Conservation (phyloP, 768 basidiomycete genomes). For the Tephrocybe sp. region DNA sequence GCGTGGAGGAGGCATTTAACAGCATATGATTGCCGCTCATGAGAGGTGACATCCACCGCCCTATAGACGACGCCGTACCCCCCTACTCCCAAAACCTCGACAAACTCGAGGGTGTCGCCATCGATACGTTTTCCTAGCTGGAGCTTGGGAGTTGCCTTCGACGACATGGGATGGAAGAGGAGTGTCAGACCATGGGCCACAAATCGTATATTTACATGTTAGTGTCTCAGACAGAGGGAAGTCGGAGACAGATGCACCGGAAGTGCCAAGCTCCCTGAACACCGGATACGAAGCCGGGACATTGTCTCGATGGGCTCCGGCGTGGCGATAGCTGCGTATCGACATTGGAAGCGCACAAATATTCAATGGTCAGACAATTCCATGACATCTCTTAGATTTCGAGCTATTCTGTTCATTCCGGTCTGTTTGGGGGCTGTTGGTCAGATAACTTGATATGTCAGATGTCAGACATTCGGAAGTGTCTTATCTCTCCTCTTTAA, state of each 20-base stretch:
- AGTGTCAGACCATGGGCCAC: constrained; percentile 2
- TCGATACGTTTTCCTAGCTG: constrained; percentile 81
- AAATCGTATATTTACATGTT: background rate
- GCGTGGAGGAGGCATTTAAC: constrained; percentile 85
- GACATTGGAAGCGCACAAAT: too few species aligned
- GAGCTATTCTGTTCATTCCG: too few species aligned
- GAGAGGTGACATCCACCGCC: constrained; percentile 61
- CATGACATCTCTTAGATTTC: too few species aligned
- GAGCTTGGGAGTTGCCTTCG: constrained; percentile 33
- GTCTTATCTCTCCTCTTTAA: background rate
- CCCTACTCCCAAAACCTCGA: constrained; percentile 85
- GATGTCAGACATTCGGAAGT: background rate
- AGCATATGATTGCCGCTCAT: constrained; percentile 62
- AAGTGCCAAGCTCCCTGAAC: background rate
- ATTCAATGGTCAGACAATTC: too few species aligned
- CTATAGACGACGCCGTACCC: constrained; percentile 96
- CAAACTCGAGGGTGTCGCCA: constrained; percentile 75
- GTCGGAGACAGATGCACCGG: background rate
- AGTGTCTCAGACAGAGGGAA: constrained; percentile 3
- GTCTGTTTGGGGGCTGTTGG: too few species aligned
- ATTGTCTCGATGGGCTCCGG: too few species aligned
- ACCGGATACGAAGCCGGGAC: too few species aligned
- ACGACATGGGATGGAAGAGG: constrained; percentile 13
- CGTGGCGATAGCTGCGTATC: too few species aligned
- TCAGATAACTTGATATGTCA: background rate